Base-by-base conservation (phyloP, 2,329 filamentous ascomycete genomes). In the Neofusicoccum ribis region DNA sequence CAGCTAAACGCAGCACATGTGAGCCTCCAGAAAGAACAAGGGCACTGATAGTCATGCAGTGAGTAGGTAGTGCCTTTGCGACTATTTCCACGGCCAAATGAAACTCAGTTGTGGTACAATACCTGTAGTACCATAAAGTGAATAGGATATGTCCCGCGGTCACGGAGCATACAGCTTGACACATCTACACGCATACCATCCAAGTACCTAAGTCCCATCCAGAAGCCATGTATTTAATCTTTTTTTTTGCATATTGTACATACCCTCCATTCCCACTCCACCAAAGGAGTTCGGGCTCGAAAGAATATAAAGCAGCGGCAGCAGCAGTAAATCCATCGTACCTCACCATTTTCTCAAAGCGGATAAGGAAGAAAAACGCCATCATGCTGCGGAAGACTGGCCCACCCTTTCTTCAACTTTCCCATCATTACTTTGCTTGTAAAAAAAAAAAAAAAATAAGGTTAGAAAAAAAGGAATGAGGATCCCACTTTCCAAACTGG, bases 221-320 rank as follows among this genome's bases (percentile, higher is more conserved):
- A 31, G 27, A 46, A 44, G 15, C 41, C 43, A 34, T 60, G 6
- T 46, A 49, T 60, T 47, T 47, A 37, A 46, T 47, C 43, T 47
- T 58, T 58, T 56, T 31, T 31, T 58, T 47, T 37, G 17, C 43
- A 47, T 60, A 49, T 60, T 60, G 43, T 60, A 60, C 56, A 60
- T 46, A 39, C 8, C 43, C 43, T 12, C 11, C 56, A 23, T 37
- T 27, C 14, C 31, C 56, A 31, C 43, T 11, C 34, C 43, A 23
- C 27, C 27, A 46, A 20, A 51, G 44, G 14, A 37, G 5, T 12
- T 39, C 15, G 12, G 31, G 31, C 31, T 39, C 11, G 58, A 27
- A 50, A 39, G 37, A 31, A 31, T 31, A 61, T 23, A 36, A 31
- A 41, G 46, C 14, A 49, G 12, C 34, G 7, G 17, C 43, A 51